Conservation (phyloP, 371 early-diverging fungal genomes). For the Apophysomyces elegans region DNA sequence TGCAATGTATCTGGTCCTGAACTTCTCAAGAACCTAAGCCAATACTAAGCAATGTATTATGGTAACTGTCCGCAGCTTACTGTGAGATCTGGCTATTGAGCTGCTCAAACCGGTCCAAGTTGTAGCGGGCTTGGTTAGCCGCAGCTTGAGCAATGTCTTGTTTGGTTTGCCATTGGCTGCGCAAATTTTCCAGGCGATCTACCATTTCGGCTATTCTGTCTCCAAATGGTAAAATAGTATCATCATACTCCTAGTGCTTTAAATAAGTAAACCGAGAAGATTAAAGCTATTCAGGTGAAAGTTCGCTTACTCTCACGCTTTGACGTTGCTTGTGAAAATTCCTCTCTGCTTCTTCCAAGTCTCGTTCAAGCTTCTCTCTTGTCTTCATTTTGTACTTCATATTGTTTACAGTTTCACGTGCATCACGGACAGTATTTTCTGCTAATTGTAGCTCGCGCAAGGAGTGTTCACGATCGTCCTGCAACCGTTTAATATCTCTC, state of each 20-base stretch:
- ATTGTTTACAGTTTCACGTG: conserved; percentile 40
- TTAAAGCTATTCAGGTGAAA: too few relatives aligned
- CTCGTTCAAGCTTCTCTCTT: conserved; percentile 37
- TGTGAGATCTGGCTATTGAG: conserved; percentile 40
- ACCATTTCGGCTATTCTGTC: conserved; percentile 28
- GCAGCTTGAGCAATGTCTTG: conserved; percentile 33
- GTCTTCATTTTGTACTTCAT: conserved; percentile 34
- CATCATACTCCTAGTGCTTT: conserved; percentile 20
- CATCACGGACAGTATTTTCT: conserved; percentile 54
- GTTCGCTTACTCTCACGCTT: conserved; percentile 5
- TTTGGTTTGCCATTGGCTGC: conserved; percentile 30
- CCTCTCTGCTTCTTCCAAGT: conserved; percentile 28
- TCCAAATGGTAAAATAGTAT: conserved; percentile 27
- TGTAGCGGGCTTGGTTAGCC: conserved; percentile 36
- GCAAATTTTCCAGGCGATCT: conserved; percentile 32
- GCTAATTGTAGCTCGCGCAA: conserved; percentile 49
- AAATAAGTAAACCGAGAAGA: too few relatives aligned
- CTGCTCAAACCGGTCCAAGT: conserved; percentile 45
- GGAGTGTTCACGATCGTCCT: conserved; percentile 44
- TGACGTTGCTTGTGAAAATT: conserved; percentile 23
- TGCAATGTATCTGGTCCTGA: conserved; percentile 20
- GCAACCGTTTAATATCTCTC: conserved; percentile 57
- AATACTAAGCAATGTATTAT: not conserved
- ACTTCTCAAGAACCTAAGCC: conserved; percentile 15
- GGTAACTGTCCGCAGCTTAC: conserved; percentile 20